A percentile compares a stretch with the other conserved stretches of the same genome.
Evolutionary conservation across 176 grass and related monocot genomes (phyloP).

Genomic region (Oryza glumipatula): DNA sequence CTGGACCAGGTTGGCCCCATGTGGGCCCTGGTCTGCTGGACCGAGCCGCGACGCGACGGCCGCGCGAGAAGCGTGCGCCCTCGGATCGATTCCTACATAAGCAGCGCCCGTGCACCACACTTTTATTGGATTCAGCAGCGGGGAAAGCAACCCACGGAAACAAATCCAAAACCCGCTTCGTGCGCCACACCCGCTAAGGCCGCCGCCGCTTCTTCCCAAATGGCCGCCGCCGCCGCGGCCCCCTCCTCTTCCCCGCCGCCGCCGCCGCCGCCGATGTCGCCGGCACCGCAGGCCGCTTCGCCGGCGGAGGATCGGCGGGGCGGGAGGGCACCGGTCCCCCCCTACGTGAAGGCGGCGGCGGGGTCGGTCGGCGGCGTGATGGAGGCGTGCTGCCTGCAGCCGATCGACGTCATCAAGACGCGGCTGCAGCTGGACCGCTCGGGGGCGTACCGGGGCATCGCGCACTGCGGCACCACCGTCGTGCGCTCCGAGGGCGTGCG

Average conservation of each 20-base stretch:
- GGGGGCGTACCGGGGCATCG: constrained; percentile 70
- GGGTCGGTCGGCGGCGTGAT: constrained; percentile 86
- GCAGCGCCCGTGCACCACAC: neutral
- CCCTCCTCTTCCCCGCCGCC: neutral
- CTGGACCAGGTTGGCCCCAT: no score
- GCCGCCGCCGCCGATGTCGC: neutral
- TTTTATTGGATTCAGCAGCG: neutral
- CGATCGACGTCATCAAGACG: constrained; percentile 98
- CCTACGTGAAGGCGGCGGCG: constrained; percentile 73
- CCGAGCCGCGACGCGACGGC: neutral
- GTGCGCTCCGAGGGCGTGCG: constrained; percentile 74
- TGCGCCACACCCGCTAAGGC: neutral
- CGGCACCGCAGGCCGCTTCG: neutral
- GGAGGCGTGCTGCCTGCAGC: constrained; percentile 98
- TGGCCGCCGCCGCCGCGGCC: neutral
- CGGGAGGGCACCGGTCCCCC: constrained; percentile 46
- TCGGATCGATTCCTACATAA: neutral
- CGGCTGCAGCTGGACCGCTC: constrained; percentile 86
- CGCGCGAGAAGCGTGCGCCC: neutral
- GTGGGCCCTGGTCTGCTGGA: neutral
- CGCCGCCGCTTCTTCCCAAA: neutral
- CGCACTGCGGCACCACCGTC: constrained; percentile 79
- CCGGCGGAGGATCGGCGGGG: constrained; percentile 14
- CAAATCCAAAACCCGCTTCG: neutral
- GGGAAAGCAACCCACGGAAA: neutral